These are phyloP conservation scores for Pyronema domesticum DNA, from an alignment of 495 filamentous ascomycete species.

Conservation along the genomic window DNA sequence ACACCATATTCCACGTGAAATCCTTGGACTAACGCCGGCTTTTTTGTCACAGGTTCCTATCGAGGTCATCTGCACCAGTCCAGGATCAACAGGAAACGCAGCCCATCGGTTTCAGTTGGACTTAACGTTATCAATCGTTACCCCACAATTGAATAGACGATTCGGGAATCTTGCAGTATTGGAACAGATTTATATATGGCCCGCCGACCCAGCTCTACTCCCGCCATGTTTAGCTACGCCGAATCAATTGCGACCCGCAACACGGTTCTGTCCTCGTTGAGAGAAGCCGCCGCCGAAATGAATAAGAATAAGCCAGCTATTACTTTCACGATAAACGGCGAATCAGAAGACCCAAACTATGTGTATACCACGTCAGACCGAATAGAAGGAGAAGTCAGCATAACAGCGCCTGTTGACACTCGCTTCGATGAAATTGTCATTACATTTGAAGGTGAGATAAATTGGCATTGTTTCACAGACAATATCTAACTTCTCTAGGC, in stretches of 20 bases:
- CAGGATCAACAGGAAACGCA: too few relatives aligned
- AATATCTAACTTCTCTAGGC: conserved; percentile 6
- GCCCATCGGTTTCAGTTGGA: too few relatives aligned
- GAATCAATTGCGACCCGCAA: conserved; percentile 17
- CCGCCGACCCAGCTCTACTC: too few relatives aligned
- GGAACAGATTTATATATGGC: too few relatives aligned
- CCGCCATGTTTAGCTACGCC: conserved; percentile 14
- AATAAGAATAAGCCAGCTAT: conserved; percentile 12
- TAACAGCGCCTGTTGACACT: conserved; percentile 46
- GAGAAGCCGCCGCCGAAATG: conserved; percentile 7
- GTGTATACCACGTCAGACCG: conserved; percentile 17
- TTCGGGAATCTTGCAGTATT: too few relatives aligned
- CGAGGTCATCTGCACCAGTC: too few relatives aligned
- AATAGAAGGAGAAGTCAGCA: conserved; percentile 18
- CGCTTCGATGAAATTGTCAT: conserved; percentile 70
- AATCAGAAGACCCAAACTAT: conserved; percentile 1
- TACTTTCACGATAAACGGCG: conserved; percentile 10
- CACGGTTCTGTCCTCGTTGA: conserved; percentile 12
- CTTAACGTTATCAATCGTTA: too few relatives aligned
- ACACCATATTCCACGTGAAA: too few relatives aligned
- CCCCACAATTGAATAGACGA: too few relatives aligned
- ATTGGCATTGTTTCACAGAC: background rate
- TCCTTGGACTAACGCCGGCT: too few relatives aligned
- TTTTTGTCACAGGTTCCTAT: too few relatives aligned
- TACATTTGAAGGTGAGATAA: conserved; percentile 49